phyloP scores from a whole-genome alignment of 2,329 filamentous ascomycete species.

The Neofusicoccum sp. region DNA sequence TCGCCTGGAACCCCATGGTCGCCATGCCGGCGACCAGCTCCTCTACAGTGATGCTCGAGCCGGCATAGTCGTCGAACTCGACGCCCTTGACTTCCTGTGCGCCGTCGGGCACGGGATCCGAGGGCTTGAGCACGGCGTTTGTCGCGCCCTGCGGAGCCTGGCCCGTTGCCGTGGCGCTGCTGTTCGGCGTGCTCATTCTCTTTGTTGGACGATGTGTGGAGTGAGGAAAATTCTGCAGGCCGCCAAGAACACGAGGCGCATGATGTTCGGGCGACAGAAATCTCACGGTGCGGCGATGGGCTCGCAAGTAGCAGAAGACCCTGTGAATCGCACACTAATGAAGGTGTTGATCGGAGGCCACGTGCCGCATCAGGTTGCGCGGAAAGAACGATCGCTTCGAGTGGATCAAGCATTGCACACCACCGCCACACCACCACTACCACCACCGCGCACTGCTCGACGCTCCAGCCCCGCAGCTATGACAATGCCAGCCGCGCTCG shows the following conservation, averaged over 20 bases:
- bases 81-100: constrained; percentile 84
- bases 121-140: constrained; percentile 81
- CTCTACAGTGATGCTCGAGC: constrained; percentile 75
- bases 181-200: constrained; percentile 9
- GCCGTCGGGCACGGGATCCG: constrained; percentile 74
- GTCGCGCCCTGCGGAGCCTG: constrained; percentile 51
- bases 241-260: constrained; percentile 7
- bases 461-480: too few relatives aligned
- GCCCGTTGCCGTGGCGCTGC: background rate
- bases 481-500: too few relatives aligned
- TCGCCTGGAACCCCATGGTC: constrained; percentile 82
- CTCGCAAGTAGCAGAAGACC: too few relatives aligned
- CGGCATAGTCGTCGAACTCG: constrained; percentile 81
- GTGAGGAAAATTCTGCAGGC: background rate
- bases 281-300: background rate
- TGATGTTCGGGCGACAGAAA: background rate
- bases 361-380: too few relatives aligned
- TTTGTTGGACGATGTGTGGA: constrained; percentile 7
- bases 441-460: too few relatives aligned
- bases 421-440: too few relatives aligned
- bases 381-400: too few relatives aligned
- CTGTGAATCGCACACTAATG: too few relatives aligned
- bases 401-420: too few relatives aligned
- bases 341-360: too few relatives aligned
- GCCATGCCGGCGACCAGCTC: constrained; percentile 80